These are phyloP conservation scores for Bassia scoparia DNA, from an alignment of 148 eudicot genomes.

Conservation along the genomic window DNA sequence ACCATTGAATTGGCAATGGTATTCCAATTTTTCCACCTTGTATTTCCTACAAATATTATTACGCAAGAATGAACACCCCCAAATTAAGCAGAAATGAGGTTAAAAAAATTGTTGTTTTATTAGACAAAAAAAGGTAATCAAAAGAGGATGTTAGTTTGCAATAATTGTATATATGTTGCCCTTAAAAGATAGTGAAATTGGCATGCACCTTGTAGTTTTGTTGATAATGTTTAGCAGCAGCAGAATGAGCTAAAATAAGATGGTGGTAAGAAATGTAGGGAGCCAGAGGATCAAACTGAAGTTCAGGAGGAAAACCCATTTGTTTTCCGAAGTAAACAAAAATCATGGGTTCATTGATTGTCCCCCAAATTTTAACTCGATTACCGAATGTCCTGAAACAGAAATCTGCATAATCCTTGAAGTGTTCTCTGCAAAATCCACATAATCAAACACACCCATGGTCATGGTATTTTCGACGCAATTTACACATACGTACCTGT, in stretches of 20 bases:
- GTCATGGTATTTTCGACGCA: too few relatives aligned
- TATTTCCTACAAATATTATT: background rate
- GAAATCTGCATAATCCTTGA: background rate
- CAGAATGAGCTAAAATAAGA: background rate
- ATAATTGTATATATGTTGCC: too few relatives aligned
- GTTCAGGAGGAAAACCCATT: background rate
- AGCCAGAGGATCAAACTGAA: background rate
- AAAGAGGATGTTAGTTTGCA: too few relatives aligned
- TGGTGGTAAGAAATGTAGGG: background rate
- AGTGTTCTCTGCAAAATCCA: background rate
- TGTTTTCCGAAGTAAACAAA: background rate
- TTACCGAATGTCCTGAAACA: background rate
- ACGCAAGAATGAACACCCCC: too few relatives aligned
- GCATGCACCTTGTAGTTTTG: background rate
- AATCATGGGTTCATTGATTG: conserved; percentile 3
- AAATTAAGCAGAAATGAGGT: too few relatives aligned
- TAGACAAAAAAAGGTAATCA: too few relatives aligned
- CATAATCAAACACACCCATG: too few relatives aligned
- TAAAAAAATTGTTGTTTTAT: too few relatives aligned
- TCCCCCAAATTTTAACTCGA: conserved; percentile 3
- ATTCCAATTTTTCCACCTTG: background rate
- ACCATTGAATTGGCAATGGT: conserved; percentile 6
- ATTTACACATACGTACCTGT: too few relatives aligned
- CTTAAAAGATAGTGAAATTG: background rate
- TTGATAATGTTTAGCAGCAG: background rate